These are phyloP conservation scores for Kodamaea neixiangensis DNA, from an alignment of 805 yeast species.

Conservation along the genomic window DNA sequence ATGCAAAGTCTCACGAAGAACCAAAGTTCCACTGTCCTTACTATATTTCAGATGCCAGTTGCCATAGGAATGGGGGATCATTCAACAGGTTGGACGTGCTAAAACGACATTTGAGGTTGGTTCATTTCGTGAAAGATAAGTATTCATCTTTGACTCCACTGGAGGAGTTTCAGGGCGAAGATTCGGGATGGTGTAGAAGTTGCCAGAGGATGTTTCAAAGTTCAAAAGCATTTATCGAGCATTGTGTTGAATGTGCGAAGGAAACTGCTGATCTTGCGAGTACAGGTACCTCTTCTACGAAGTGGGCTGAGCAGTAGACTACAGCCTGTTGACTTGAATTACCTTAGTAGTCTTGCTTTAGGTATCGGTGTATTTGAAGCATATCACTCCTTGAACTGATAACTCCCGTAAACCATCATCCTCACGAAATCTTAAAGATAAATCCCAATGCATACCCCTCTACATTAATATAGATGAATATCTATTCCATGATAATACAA, in stretches of 20 bases:
- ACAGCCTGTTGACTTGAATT: no score
- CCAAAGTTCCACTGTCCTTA: slow-evolving; percentile 74
- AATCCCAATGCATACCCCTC: no score
- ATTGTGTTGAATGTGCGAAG: slow-evolving; percentile 63
- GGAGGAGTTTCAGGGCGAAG: slow-evolving; percentile 32
- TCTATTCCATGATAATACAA: slow-evolving; percentile 7
- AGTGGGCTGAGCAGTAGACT: no score
- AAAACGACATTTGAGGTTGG: slow-evolving; percentile 69
- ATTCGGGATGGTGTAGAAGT: slow-evolving; percentile 67
- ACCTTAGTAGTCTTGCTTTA: no score
- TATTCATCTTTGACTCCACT: slow-evolving; percentile 24
- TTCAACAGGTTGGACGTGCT: slow-evolving; percentile 74
- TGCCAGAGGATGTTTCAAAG: slow-evolving; percentile 59
- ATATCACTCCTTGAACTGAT: no score
- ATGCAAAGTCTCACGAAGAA: slow-evolving; percentile 61
- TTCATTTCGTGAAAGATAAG: slow-evolving; percentile 60
- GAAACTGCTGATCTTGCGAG: neutral
- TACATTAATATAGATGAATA: neutral
- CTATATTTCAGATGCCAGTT: slow-evolving; percentile 66
- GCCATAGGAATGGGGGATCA: slow-evolving; percentile 76
- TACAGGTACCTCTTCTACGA: neutral
- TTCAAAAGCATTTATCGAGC: slow-evolving; percentile 61
- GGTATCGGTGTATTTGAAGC: no score
- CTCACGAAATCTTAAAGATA: neutral
- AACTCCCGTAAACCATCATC: no score